These are phyloP conservation scores for Acidomyces sp. DNA, from an alignment of 495 filamentous ascomycete species.

Conservation along the genomic window DNA sequence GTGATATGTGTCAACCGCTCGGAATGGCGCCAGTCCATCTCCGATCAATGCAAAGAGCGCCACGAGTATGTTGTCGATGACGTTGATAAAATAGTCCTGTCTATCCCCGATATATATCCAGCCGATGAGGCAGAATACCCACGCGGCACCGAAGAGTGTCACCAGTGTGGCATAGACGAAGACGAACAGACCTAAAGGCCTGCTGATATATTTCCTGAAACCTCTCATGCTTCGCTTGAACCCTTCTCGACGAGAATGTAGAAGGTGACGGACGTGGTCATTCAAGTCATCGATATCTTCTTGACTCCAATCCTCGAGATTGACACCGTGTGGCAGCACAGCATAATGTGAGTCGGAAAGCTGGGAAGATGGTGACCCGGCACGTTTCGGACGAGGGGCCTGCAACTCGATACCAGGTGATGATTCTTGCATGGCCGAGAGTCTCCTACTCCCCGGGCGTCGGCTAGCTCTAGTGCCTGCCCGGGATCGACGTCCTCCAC, in stretches of 20 bases:
- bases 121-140: conserved; percentile 71
- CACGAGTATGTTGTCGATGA: conserved; percentile 67
- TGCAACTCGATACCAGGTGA: conserved; percentile 12
- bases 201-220: conserved; percentile 59
- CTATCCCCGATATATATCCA: conserved; percentile 71
- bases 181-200: conserved; percentile 61
- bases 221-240: conserved; percentile 64
- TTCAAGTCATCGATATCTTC: conserved; percentile 60
- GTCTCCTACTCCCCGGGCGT: neutral
- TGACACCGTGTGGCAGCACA: conserved; percentile 49
- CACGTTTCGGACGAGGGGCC: neutral
- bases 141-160: conserved; percentile 66
- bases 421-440: neutral
- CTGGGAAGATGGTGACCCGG: conserved; percentile 13
- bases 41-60: conserved; percentile 67
- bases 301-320: conserved; percentile 53
- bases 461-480: neutral
- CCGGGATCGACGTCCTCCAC: neutral
- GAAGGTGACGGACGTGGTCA: conserved; percentile 68
- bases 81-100: conserved; percentile 55
- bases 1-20: conserved; percentile 68
- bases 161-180: conserved; percentile 70
- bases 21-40: conserved; percentile 63
- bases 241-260: conserved; percentile 62
- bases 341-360: conserved; percentile 33